Evolutionary conservation across 495 filamentous ascomycete genomes (phyloP), one percentile per base, ranked within the genome.

Genomic region (Penicillium coprophilum): DNA sequence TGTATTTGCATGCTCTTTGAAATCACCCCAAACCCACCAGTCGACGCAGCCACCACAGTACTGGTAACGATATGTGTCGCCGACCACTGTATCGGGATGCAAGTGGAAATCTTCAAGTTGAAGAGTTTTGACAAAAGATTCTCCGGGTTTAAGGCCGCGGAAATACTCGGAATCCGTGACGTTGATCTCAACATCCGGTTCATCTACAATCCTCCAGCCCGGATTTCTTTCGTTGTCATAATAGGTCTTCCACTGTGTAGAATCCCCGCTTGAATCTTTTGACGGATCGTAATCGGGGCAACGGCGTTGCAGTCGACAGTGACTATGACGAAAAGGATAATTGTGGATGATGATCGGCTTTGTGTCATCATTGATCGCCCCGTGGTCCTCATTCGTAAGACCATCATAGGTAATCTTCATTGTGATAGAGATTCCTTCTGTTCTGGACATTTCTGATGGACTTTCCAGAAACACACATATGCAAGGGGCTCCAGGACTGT

Each of bases 1-100:
- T 20, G 47, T 57, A 11, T 46, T 52, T 12, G 55, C 55, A 46
- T 57, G 31, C 13, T 52, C 55, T 52, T 57, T 46, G 20, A 31
- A 10, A 52, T 52, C 55, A 7, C 40, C 40, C 40, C 17, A 24
- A 32, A 11, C 12, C 30, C 30, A 32, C 2, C 30, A 32, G 30
- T 11, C 10, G 12, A 1, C 30, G 10, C 30, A 32, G 30, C 30
- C 10, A 32, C 10, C 30, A 10, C 30, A 32, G 30, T 32, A 32
- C 30, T 32, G 11, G 11, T 32, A 32, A 0, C 30, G 30, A 32
- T 32, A 32, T 32, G 30, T 24, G n/a, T 20, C 38, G n/a, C 38
- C 38, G 38, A 40, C 38, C 38, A 17, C 38, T 40, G 38, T 40
- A 40, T 40, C 6, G 15, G 38, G 15, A 15, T 40, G 38, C 15